These are phyloP conservation scores for Paramecium biaurelia DNA, from an alignment of 73 alveolate genomes.

Conservation along the genomic window DNA sequence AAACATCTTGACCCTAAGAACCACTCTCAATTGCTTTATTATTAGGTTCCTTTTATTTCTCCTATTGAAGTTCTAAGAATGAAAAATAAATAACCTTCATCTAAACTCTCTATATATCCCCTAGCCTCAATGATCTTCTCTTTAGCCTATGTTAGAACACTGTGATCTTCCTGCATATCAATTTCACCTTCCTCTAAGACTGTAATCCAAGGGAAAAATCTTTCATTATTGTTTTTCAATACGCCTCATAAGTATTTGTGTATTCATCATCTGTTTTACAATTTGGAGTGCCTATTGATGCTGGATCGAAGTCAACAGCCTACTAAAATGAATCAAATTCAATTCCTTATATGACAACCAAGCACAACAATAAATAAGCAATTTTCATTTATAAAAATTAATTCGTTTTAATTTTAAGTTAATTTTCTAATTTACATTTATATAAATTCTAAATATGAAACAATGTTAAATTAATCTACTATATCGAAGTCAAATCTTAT, in stretches of 20 bases:
- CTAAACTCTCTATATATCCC: neutral
- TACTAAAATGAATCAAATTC: neutral
- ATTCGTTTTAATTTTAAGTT: neutral
- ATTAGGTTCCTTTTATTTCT: neutral
- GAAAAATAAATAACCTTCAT: neutral
- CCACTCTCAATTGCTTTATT: neutral
- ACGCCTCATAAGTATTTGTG: neutral
- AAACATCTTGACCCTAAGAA: neutral
- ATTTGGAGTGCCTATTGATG: neutral
- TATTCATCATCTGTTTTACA: slow-evolving; percentile 32
- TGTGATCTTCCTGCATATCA: neutral
- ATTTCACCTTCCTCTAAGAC: neutral
- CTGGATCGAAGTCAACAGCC: slow-evolving; percentile 33
- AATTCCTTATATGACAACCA: neutral
- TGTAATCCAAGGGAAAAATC: slow-evolving; percentile 8
- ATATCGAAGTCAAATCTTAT: too few relatives aligned
- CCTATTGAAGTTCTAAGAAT: neutral
- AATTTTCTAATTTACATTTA: neutral
- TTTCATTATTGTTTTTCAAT: neutral
- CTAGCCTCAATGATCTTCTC: neutral
- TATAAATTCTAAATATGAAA: neutral
- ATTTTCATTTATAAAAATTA: neutral
- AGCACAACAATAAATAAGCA: neutral
- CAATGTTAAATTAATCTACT: too few relatives aligned
- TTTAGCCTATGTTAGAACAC: neutral